Evolutionary conservation across 192 early-diverging fungal genomes (phyloP), one percentile per base, ranked within the genome.

Genomic region (Coemansia nantahalensis): DNA sequence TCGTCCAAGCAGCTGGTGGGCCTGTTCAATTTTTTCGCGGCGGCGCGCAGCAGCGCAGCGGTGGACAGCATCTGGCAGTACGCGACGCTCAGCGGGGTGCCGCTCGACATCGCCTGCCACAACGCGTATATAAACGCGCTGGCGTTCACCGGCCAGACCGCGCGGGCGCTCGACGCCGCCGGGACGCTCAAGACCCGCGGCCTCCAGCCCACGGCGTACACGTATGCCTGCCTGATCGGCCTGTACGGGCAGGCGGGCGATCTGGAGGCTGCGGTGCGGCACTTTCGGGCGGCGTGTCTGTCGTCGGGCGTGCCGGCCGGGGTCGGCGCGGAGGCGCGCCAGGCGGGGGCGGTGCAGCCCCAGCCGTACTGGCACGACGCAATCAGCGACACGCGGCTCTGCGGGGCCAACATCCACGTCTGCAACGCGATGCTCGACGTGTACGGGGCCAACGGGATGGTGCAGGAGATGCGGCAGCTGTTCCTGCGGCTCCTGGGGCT

Each of bases 371-470:
- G 62, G 62, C 18, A 57, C 9, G 47, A 54, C 23, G 39, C 41
- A 3, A 26, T 45, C 6, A 39, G 47, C 7, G 63, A 62, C 8
- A 14, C 21, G 12, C 28, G 54, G 0, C 19, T 50, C 24, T 40
- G 40, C 38, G 56, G 43, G 4, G 24, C 34, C 16, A 47, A 38
- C 26, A 33, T 57, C 11, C 11, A 34, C 7, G 23, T 48, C 7
- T 67, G 49, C 31, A 67, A 56, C 28, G 64, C 28, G 30, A 75
- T 75, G 71, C 51, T 75, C 31, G 52, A 58, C 17, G 64, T 75
- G 19, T 35, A 63, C 5, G 71, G 71, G 11, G 52, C 57, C 33
- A 75, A 75, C 39, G 71, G 71, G n/a, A 31, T 67, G 33, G 48
- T 75, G 18, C 56, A 62, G 23, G 64, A 75, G 37, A 67, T 75